A percentile compares a stretch with the other conserved stretches of the same genome.
These are phyloP conservation scores for Coprinopsis strossmayeri DNA, from an alignment of 768 basidiomycete species.

Conservation along the genomic window DNA sequence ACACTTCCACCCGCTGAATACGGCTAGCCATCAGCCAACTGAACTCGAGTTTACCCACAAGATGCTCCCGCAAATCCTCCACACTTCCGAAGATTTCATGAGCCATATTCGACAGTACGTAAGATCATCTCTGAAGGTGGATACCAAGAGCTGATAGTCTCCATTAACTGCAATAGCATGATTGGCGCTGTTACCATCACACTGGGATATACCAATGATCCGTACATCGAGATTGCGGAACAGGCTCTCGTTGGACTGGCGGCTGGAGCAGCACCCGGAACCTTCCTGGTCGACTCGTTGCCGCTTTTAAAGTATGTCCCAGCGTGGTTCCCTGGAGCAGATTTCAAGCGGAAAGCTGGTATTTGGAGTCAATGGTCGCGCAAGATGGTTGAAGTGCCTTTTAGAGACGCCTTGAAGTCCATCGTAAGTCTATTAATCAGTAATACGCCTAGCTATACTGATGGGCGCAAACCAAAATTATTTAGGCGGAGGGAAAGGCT, in stretches of 20 bases:
- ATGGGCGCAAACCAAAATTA: no score
- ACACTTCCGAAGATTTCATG: conserved; percentile 32
- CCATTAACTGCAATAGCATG: conserved; percentile 21
- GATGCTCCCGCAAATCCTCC: conserved; percentile 34
- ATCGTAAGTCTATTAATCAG: conserved; percentile 13
- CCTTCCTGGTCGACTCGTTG: conserved; percentile 29
- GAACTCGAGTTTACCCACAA: conserved; percentile 37
- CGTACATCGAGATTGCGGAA: conserved; percentile 25
- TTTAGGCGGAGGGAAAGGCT: conserved; percentile 15
- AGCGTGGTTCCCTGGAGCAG: conserved; percentile 30
- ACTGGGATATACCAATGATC: conserved; percentile 29
- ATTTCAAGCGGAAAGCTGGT: conserved; percentile 29
- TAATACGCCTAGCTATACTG: no score
- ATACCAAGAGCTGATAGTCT: neutral
- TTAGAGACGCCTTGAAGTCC: conserved; percentile 14
- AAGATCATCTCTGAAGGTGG: neutral
- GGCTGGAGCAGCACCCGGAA: conserved; percentile 23
- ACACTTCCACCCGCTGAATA: conserved; percentile 37
- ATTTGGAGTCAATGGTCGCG: conserved; percentile 21
- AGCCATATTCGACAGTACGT: conserved; percentile 41
- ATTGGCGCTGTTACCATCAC: conserved; percentile 25
- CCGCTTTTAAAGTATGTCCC: conserved; percentile 30
- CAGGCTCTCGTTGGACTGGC: conserved; percentile 21
- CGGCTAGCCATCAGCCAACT: conserved; percentile 35
- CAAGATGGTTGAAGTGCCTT: conserved; percentile 21